Base-by-base conservation (phyloP, 768 basidiomycete genomes). In the Galerina sulciceps region DNA sequence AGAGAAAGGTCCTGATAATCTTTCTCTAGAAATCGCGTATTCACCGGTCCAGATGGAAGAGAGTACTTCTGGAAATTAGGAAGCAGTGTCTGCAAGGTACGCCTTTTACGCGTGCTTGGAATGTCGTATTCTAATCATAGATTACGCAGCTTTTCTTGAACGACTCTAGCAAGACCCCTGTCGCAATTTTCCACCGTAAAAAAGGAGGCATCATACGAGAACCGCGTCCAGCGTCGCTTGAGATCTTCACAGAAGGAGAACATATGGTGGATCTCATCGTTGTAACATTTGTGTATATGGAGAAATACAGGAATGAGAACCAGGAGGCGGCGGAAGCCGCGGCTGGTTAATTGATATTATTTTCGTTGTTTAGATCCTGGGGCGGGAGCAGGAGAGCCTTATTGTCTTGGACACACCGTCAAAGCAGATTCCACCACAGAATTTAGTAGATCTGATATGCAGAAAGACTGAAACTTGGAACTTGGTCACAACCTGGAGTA, bases 31-130 rank as follows among this genome's bases (percentile, higher is more conserved):
- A 67, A 68, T 8, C 73, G 73, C n/a, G 65, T 69, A 9, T 78
- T 78, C 44, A 69, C 53, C 1, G 76, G 72, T 0, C 72, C 66
- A 5, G 74, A 77, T 49, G 62, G 62, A 15, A 53, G 40, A 34
- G 62, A 63, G 26, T 63, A 63, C 46, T 31, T 17, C 14, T 63
- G 62, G 57, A 56, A 55, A 18, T 22, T 59, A 34, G 36, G 34
- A 15, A n/a, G 34, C 8, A 18, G 18, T 4, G 49, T 26, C 5
- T 53, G 48, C n/a, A 52, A 63, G 54, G 62, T 56, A 17, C 18
- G 50, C n/a, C 13, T 38, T 42, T 2, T 17, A 17, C n/a, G 6
- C n/a, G 15, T 10, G 3, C 17, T 40, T 47, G 14, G 10, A 4
- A 6, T 14, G 15, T 22, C 42, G 9, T 26, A 22, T 31, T 2